Percentiles rank a stretch among this genome's conserved stretches.
These are phyloP conservation scores for Puccinia hordei DNA, from an alignment of 1,284 basidiomycete genomes.

Conservation along the genomic window DNA sequence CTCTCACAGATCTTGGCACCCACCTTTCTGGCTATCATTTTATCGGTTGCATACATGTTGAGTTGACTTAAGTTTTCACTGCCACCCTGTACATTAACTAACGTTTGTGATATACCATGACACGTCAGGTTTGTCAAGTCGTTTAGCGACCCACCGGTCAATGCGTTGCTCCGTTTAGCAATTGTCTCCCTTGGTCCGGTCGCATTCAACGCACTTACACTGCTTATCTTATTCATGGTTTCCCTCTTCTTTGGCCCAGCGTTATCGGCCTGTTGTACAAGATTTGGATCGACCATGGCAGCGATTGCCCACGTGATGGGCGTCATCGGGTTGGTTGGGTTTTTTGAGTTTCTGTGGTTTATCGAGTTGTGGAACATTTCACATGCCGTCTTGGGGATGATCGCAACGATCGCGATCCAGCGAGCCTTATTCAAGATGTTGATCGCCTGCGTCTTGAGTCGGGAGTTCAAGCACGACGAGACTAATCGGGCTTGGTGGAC, in stretches of 20 bases:
- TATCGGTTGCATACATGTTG: constrained; percentile 82
- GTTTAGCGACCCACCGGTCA: constrained; percentile 62
- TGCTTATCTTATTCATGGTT: constrained; percentile 81
- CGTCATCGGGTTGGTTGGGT: constrained; percentile 78
- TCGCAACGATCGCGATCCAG: constrained; percentile 82
- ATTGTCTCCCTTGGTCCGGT: constrained; percentile 91
- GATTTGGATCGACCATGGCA: constrained; percentile 86
- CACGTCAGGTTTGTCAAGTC: constrained; percentile 53
- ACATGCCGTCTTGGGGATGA: constrained; percentile 79
- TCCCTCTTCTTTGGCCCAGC: constrained; percentile 62
- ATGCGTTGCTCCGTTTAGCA: constrained; percentile 86
- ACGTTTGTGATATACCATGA: not conserved
- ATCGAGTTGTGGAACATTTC: constrained; percentile 87
- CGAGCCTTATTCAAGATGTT: constrained; percentile 86
- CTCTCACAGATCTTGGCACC: constrained; percentile 86
- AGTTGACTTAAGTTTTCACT: constrained; percentile 58
- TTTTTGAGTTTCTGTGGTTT: constrained; percentile 97
- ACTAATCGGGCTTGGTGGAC: constrained; percentile 98
- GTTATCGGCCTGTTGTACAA: constrained; percentile 66
- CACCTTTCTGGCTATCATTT: constrained; percentile 75
- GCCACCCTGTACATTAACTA: not conserved
- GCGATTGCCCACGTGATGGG: constrained; percentile 79
- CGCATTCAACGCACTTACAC: constrained; percentile 87
- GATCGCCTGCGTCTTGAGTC: constrained; percentile 85
- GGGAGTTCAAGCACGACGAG: constrained; percentile 97